Evolutionary conservation across 441 rosid genomes (phyloP).

Genomic region (Biscutella laevigata): DNA sequence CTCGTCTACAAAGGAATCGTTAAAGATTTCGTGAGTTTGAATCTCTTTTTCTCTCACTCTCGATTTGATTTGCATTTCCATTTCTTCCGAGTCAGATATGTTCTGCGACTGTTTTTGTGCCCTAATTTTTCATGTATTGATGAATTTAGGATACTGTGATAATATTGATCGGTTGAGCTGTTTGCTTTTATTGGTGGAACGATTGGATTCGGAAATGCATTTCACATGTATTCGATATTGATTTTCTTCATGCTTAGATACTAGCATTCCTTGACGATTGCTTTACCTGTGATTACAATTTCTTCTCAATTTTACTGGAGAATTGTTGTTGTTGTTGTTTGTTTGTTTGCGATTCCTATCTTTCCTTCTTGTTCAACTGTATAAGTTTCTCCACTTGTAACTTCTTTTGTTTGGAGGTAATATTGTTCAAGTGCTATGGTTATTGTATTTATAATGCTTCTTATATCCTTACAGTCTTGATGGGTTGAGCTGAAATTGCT

Average conservation of each 20-base stretch:
- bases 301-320: too few relatives aligned
- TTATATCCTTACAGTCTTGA: background rate
- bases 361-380: background rate
- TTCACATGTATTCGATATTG: too few relatives aligned
- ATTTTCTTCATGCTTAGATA: too few relatives aligned
- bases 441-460: background rate
- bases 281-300: too few relatives aligned
- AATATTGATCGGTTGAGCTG: background rate
- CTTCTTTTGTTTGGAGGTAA: conserved; percentile 4
- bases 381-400: background rate
- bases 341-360: too few relatives aligned
- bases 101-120: conserved; percentile 10
- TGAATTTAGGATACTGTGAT: background rate
- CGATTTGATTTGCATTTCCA: background rate
- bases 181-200: background rate
- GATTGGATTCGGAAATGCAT: background rate
- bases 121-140: conserved; percentile 4
- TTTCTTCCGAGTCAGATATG: background rate
- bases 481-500: background rate
- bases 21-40: conserved; percentile 55
- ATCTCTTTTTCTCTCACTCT: background rate
- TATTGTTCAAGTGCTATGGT: background rate
- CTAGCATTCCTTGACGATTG: too few relatives aligned
- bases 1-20: conserved; percentile 81
- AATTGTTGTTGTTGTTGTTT: too few relatives aligned